Evolutionary conservation across 495 filamentous ascomycete genomes (phyloP).

Genomic region (Hypoxylon lienhwacheense): DNA sequence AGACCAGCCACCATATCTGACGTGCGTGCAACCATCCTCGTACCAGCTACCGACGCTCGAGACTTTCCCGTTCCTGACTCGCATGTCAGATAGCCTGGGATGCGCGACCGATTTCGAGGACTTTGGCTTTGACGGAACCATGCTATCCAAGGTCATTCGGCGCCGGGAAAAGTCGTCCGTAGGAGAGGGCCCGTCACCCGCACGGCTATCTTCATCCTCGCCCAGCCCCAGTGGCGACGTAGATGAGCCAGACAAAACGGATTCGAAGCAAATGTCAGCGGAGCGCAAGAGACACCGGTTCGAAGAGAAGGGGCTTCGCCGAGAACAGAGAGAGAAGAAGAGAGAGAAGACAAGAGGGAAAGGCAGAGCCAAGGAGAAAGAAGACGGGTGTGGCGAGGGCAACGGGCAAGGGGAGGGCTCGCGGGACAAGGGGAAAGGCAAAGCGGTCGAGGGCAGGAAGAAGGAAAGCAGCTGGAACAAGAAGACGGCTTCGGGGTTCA

Average conservation of each 20-base stretch:
- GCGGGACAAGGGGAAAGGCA: constrained; percentile 15
- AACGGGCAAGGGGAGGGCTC: background rate
- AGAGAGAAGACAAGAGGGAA: constrained; percentile 26
- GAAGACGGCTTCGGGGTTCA: constrained; percentile 39
- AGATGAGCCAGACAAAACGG: constrained; percentile 17
- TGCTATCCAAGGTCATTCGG: constrained; percentile 20
- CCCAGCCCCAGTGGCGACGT: constrained; percentile 8
- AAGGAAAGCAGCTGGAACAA: constrained; percentile 32
- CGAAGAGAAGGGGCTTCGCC: constrained; percentile 29
- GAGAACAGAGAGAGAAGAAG: constrained; percentile 18
- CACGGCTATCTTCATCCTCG: background rate
- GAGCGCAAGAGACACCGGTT: constrained; percentile 70
- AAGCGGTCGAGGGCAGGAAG: constrained; percentile 26
- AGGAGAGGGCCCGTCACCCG: background rate
- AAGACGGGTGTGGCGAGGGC: background rate
- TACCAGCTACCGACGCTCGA: constrained; percentile 5
- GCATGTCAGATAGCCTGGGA: constrained; percentile 17
- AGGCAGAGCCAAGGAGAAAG: constrained; percentile 14
- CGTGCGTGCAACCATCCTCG: background rate
- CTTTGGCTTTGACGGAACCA: constrained; percentile 35
- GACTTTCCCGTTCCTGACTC: constrained; percentile 22
- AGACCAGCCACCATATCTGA: constrained; percentile 6
- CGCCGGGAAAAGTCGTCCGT: constrained; percentile 4
- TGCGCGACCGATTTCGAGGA: constrained; percentile 11
- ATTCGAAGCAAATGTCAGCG: constrained; percentile 70